Evolutionary conservation across 2,329 filamentous ascomycete species (phyloP).

Genomic region (Aspergillus brunneoviolaceus): DNA sequence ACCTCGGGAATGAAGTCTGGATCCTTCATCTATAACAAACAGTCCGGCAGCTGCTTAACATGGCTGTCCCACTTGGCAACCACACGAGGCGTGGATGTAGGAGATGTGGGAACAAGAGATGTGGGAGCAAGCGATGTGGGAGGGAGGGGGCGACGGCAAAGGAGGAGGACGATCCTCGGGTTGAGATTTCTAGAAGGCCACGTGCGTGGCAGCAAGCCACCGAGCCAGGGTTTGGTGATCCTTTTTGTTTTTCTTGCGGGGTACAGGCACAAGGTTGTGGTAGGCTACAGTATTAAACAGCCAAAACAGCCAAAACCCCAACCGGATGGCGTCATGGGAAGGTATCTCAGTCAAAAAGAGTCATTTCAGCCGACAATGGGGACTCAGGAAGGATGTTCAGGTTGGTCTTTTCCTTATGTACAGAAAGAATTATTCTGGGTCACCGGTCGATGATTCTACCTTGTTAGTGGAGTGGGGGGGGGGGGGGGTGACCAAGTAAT

Average conservation of each 20-base stretch:
- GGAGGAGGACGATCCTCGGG: background rate
- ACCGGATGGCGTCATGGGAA: background rate
- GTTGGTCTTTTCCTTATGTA: too few relatives aligned
- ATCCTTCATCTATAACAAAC: background rate
- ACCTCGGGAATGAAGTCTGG: background rate
- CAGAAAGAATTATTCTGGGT: too few relatives aligned
- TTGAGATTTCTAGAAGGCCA: background rate
- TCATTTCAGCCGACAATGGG: background rate
- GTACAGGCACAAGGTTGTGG: background rate
- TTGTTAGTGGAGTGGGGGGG: too few relatives aligned
- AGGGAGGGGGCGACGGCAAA: too few relatives aligned
- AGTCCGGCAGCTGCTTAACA: background rate
- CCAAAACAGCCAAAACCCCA: too few relatives aligned
- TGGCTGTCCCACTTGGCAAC: background rate
- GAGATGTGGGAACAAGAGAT: background rate
- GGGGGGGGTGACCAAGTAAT: background rate
- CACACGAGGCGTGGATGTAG: background rate
- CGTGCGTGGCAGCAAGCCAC: background rate
- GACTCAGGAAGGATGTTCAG: too few relatives aligned
- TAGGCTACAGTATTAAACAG: too few relatives aligned
- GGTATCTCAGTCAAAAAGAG: background rate
- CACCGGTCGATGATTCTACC: too few relatives aligned
- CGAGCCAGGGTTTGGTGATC: background rate
- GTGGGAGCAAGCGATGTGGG: background rate
- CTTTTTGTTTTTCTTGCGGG: background rate